These are phyloP conservation scores for Aspergillus sclerotialis DNA, from an alignment of 2,329 filamentous ascomycete species.

Conservation along the genomic window DNA sequence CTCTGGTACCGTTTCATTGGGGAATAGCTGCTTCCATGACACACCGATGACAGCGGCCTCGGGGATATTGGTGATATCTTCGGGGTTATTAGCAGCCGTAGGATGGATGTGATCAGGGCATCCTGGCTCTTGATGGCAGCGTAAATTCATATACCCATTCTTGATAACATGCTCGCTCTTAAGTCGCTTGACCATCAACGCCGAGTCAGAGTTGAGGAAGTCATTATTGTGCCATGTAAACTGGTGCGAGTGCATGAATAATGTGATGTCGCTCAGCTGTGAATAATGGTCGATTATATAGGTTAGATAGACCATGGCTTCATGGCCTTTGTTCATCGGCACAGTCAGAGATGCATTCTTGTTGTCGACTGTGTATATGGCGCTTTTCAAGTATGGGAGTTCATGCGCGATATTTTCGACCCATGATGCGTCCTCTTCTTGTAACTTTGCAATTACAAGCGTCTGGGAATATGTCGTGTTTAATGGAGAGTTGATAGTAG, in stretches of 20 bases:
- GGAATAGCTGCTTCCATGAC: constrained; percentile 23
- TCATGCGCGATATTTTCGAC: neutral
- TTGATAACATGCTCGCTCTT: constrained; percentile 35
- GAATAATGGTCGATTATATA: constrained; percentile 52
- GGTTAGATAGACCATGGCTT: constrained; percentile 49
- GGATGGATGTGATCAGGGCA: constrained; percentile 44
- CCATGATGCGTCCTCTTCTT: neutral
- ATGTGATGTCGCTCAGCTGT: constrained; percentile 41
- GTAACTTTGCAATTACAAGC: neutral
- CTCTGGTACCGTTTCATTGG: constrained; percentile 14
- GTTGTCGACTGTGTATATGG: constrained; percentile 41
- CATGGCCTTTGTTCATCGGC: constrained; percentile 46
- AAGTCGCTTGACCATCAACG: constrained; percentile 35
- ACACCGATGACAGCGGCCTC: constrained; percentile 20
- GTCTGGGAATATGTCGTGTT: neutral
- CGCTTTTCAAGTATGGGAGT: neutral
- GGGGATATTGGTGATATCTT: constrained; percentile 17
- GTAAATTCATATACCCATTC: constrained; percentile 44
- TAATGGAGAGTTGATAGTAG: too few species aligned
- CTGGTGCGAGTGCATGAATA: constrained; percentile 46
- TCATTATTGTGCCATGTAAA: constrained; percentile 47
- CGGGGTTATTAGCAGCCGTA: constrained; percentile 3
- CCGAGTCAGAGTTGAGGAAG: constrained; percentile 36
- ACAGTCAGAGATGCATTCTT: constrained; percentile 33
- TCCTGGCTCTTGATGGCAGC: constrained; percentile 45